These are phyloP conservation scores for Delphinella strobiligena DNA, from an alignment of 2,329 filamentous ascomycete genomes.

Conservation along the genomic window DNA sequence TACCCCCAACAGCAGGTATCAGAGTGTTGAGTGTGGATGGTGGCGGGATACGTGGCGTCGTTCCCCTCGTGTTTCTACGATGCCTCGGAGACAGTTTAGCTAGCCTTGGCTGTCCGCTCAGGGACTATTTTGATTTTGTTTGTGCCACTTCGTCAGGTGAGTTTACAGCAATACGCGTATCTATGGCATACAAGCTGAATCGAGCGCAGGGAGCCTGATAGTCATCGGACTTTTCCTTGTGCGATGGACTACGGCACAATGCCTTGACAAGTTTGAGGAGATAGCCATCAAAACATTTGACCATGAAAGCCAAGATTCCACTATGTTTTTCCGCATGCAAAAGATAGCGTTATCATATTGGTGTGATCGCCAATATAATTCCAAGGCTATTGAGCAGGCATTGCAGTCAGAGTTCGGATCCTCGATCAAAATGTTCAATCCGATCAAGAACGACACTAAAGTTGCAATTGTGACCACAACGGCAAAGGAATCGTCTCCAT, in stretches of 20 bases:
- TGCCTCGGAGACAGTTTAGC: conserved; percentile 12
- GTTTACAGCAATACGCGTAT: conserved; percentile 2
- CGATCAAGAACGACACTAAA: conserved; percentile 15
- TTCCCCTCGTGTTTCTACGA: conserved; percentile 15
- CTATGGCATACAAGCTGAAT: neutral
- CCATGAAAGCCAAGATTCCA: conserved; percentile 3
- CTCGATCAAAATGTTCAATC: conserved; percentile 18
- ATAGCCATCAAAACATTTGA: conserved; percentile 17
- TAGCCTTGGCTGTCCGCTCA: conserved; percentile 11
- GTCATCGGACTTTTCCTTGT: conserved; percentile 18
- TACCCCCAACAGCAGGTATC: conserved; percentile 22
- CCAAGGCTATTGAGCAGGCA: conserved; percentile 14
- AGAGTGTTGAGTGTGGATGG: conserved; percentile 26
- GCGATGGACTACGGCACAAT: conserved; percentile 14
- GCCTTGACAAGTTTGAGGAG: conserved; percentile 14
- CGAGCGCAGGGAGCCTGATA: conserved; percentile 16
- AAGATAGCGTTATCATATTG: conserved; percentile 16
- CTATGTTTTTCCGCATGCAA: conserved; percentile 12
- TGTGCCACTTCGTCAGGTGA: conserved; percentile 19
- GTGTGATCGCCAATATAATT: conserved; percentile 16
- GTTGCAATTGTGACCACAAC: conserved; percentile 19
- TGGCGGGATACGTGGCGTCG: conserved; percentile 18
- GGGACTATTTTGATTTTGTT: conserved; percentile 17
- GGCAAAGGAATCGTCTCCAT: conserved; percentile 12
- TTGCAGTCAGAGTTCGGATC: conserved; percentile 13